phyloP scores from a whole-genome alignment of 441 rosid species.

The Bruguiera hainesii region DNA sequence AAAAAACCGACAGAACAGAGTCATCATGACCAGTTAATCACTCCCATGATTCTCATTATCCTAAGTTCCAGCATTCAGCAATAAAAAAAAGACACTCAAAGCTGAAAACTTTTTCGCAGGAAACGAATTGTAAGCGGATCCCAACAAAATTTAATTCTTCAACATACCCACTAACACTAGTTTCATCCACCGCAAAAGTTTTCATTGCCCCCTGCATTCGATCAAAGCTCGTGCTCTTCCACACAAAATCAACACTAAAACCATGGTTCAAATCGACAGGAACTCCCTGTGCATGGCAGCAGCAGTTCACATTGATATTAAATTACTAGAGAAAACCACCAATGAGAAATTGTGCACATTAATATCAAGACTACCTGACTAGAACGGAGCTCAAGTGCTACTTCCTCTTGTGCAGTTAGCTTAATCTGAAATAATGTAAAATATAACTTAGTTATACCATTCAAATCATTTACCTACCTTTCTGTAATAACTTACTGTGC shows the following conservation, averaged over 20 bases:
- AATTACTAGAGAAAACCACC: background rate
- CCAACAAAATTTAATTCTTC: constrained; percentile 2
- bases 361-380: constrained; percentile 66
- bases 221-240: constrained; percentile 99
- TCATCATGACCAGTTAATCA: no score
- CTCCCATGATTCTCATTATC: no score
- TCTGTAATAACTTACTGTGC: background rate
- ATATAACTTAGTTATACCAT: background rate
- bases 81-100: background rate
- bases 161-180: constrained; percentile 99
- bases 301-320: constrained; percentile 12
- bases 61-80: background rate
- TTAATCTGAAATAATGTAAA: constrained; percentile 56
- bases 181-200: constrained; percentile 98
- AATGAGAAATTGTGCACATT: constrained; percentile 4
- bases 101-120: background rate
- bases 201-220: constrained; percentile 99
- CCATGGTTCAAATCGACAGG: constrained; percentile 95
- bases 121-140: background rate
- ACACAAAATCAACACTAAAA: constrained; percentile 96
- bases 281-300: constrained; percentile 60
- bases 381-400: constrained; percentile 97
- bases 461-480: background rate
- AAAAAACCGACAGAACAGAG: no score
- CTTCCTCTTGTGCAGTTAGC: constrained; percentile 98